A percentile compares a stretch with the other conserved stretches of the same genome.
Conservation (phyloP, 257 asterid genomes). For the Przewalskia tangutica region DNA sequence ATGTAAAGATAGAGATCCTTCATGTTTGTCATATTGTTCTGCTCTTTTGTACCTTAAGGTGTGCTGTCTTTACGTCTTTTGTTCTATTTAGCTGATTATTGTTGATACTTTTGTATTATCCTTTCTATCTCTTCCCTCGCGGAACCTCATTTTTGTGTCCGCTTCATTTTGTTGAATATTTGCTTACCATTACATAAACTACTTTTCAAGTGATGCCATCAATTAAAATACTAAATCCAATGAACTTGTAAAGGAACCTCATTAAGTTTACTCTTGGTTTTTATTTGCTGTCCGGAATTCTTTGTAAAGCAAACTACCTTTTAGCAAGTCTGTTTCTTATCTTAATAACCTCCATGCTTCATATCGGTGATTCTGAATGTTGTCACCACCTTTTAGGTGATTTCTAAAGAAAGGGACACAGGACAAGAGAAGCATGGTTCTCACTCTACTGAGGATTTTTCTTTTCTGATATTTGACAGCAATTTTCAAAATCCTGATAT, state of each 20-base stretch:
- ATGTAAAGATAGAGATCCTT: conserved; percentile 36
- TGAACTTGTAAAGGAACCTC: not conserved
- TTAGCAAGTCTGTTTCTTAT: not conserved
- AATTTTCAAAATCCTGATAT: not conserved
- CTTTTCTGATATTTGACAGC: not conserved
- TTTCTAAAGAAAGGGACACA: not conserved
- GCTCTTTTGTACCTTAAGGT: conserved; percentile 41
- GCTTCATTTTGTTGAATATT: not conserved
- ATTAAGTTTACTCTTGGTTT: not conserved
- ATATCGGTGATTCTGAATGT: too few relatives aligned
- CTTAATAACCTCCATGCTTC: not conserved
- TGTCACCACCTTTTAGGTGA: not conserved
- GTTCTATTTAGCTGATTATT: not conserved
- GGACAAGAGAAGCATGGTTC: not conserved
- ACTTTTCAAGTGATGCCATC: not conserved
- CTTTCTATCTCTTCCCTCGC: not conserved
- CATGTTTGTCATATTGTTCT: conserved; percentile 38
- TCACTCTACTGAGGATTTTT: not conserved
- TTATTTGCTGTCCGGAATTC: not conserved
- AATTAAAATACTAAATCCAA: not conserved
- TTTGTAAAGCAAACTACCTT: not conserved
- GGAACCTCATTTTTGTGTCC: not conserved
- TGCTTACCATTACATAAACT: not conserved
- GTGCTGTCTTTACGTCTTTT: not conserved
- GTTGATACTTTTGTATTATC: not conserved